These are phyloP conservation scores for Xerocomellus dryophilus DNA, from an alignment of 768 basidiomycete species.

Conservation along the genomic window DNA sequence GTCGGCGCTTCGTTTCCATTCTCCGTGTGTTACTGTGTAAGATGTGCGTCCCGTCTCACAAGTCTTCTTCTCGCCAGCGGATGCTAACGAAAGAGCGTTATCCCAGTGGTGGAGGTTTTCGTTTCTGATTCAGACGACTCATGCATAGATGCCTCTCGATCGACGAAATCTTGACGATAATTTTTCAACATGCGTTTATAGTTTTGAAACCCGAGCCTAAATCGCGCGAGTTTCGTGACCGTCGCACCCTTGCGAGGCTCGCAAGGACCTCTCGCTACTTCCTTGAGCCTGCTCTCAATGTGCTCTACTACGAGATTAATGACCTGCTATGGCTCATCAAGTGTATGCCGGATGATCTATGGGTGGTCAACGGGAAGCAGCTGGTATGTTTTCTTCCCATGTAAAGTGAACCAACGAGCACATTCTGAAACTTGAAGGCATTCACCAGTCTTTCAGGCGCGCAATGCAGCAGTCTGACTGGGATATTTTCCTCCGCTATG, in stretches of 20 bases:
- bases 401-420: not conserved
- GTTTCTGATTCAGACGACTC: slow-evolving; percentile 15
- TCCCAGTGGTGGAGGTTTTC: slow-evolving; percentile 16
- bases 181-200: slow-evolving; percentile 31
- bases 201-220: slow-evolving; percentile 28
- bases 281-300: slow-evolving; percentile 32
- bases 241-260: slow-evolving; percentile 30
- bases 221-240: slow-evolving; percentile 30
- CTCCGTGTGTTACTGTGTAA: slow-evolving; percentile 26
- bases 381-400: slow-evolving; percentile 16
- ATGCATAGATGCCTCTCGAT: slow-evolving; percentile 35
- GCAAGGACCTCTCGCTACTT: slow-evolving; percentile 32
- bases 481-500: slow-evolving; percentile 29
- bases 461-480: slow-evolving; percentile 24
- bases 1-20: slow-evolving; percentile 14
- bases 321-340: slow-evolving; percentile 33
- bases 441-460: slow-evolving; percentile 23
- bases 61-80: not conserved
- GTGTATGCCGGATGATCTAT: slow-evolving; percentile 31
- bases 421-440: slow-evolving; percentile 5
- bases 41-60: slow-evolving; percentile 18
- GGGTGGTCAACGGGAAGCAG: slow-evolving; percentile 32
- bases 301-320: slow-evolving; percentile 30
- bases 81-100: not conserved
- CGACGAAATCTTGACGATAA: slow-evolving; percentile 33